A percentile compares a stretch with the other conserved stretches of the same genome.
Evolutionary conservation across 139 green algal species (phyloP).

Genomic region (Cymbomonas tetramitiformis): DNA sequence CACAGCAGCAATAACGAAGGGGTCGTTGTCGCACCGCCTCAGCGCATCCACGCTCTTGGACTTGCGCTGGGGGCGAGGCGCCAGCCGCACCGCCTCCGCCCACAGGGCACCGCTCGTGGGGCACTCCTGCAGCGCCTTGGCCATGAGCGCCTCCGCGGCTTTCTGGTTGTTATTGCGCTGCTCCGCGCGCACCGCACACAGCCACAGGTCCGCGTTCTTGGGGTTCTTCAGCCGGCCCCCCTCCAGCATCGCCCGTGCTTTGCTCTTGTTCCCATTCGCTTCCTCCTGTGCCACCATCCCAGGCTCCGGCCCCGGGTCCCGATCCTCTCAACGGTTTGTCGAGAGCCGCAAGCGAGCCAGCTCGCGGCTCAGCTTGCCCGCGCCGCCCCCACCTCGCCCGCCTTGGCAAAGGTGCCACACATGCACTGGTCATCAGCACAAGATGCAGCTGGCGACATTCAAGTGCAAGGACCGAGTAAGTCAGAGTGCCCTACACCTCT

Average conservation of each 20-base stretch:
- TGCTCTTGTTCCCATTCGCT: slow-evolving; percentile 37
- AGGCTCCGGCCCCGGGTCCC: too few species aligned
- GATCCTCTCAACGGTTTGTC: too few species aligned
- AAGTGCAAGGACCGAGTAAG: too few species aligned
- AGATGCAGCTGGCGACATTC: too few species aligned
- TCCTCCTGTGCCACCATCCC: slow-evolving; percentile 51
- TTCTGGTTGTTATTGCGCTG: slow-evolving; percentile 34
- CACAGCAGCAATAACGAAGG: slow-evolving; percentile 57
- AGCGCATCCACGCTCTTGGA: slow-evolving; percentile 74
- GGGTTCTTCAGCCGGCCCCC: slow-evolving; percentile 66
- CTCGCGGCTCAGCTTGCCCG: too few species aligned
- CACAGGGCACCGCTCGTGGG: slow-evolving; percentile 68
- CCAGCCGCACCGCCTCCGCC: slow-evolving; percentile 69
- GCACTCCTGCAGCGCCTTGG: slow-evolving; percentile 82
- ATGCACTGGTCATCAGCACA: too few species aligned
- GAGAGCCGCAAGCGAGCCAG: neutral
- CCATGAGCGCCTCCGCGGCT: slow-evolving; percentile 69
- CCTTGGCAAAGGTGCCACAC: too few species aligned
- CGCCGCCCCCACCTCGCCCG: too few species aligned
- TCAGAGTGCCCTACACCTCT: too few species aligned
- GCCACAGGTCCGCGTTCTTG: slow-evolving; percentile 68
- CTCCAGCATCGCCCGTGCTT: slow-evolving; percentile 60
- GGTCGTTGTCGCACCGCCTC: slow-evolving; percentile 78
- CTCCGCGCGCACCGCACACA: slow-evolving; percentile 76
- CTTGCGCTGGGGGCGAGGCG: slow-evolving; percentile 64